Base-by-base conservation (phyloP, 1,284 basidiomycete species). In the Mycena sp. region DNA sequence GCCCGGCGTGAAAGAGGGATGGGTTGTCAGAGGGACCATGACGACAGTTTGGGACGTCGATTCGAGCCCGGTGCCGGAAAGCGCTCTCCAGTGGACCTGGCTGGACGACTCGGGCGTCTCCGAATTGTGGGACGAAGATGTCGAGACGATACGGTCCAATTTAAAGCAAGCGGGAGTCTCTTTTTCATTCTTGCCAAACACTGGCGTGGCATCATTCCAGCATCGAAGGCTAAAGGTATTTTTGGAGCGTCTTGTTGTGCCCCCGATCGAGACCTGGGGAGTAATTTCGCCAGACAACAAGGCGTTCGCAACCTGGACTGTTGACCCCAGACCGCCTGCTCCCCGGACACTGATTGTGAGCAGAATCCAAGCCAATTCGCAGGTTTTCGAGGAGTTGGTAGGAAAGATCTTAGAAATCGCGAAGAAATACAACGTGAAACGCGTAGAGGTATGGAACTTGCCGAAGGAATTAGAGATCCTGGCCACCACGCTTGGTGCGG, bases 381-480 rank as follows among this genome's bases (percentile, higher is more conserved):
- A 74, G 2, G 74, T 75, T 3, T 82, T 89, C 51, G 72, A 73
- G 6, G 64, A 53, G 0, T 69, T 90, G 28, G 64, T 89, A 23
- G 63, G 63, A 10, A 73, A 72, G 41, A 69, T 87, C 3, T 68
- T 79, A 50, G 71, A 73, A 29, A 76, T 75, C 19, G 85, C 85
- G 23, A 72, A 68, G 55, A 70, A 77, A 58, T 67, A 80, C 56
- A 76, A 77, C 9, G 73, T 85, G 35, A 72, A 77, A 44, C 76
- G 70, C 51, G 73, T 90, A 25, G 87, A 89, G 67, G 73, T 83
- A 1, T 90, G 88, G 87, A 85, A 85, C 70, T 61, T 87, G 29
- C 73, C 76, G 0, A 63, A 70, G 14, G 68, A 78, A 21, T 70
- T 88, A 30, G 65, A 76, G 48, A 63, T 68, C 2, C 62, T 74